phyloP scores from a whole-genome alignment of 179 eudicot genomes.

The Vitellaria paradoxa region DNA sequence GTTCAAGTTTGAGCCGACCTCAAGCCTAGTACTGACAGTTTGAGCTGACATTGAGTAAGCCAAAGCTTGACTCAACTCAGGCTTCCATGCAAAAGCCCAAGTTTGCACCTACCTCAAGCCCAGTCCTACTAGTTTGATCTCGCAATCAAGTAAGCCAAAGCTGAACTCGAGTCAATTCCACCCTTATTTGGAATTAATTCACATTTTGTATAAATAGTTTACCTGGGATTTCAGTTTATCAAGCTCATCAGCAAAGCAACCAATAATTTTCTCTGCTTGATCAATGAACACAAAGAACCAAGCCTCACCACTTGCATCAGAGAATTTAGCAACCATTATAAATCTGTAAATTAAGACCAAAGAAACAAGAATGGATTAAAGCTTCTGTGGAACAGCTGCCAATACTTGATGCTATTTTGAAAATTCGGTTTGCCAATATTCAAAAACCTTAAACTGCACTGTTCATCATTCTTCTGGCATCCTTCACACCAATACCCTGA shows the following conservation, averaged over 20 bases:
- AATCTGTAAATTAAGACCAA: not conserved
- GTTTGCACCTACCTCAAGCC: no score
- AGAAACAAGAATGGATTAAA: not conserved
- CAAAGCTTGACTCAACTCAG: no score
- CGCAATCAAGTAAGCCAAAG: no score
- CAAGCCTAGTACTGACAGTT: no score
- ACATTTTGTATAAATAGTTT: not conserved
- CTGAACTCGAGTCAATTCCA: no score
- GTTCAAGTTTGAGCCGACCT: no score
- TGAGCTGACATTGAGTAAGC: no score
- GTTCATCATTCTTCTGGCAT: conserved; percentile 23
- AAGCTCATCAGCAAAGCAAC: no score
- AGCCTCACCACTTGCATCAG: conserved; percentile 85
- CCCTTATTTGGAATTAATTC: not conserved
- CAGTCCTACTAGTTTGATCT: no score
- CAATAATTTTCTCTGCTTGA: no score
- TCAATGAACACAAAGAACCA: no score
- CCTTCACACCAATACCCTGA: conserved; percentile 97
- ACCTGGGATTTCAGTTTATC: conserved; percentile 58
- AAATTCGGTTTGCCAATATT: not conserved
- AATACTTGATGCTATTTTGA: not conserved
- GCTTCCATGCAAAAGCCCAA: no score
- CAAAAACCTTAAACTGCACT: not conserved
- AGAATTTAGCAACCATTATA: conserved; percentile 43
- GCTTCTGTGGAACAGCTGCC: not conserved